Conservation (phyloP, 106 monocot genomes). For the Ottelia alismoides region DNA sequence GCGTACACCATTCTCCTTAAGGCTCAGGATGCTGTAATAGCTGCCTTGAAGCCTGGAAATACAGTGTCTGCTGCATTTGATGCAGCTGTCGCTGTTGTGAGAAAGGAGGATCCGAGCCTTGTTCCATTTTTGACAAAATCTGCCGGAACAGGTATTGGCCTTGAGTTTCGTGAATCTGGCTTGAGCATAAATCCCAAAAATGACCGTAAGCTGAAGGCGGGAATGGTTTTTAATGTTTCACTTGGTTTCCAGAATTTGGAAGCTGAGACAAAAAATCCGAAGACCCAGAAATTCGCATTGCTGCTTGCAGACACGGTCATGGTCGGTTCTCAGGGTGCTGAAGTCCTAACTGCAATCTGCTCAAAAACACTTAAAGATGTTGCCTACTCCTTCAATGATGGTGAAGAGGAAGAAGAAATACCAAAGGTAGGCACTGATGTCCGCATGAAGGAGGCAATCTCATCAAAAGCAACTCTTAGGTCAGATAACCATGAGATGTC, state of each 20-base stretch:
- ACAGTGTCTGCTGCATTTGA: slow-evolving; percentile 51
- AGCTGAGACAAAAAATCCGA: slow-evolving; percentile 46
- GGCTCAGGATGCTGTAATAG: slow-evolving; percentile 74
- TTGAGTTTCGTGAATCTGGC: slow-evolving; percentile 89
- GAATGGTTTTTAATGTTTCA: slow-evolving; percentile 91
- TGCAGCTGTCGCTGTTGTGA: slow-evolving; percentile 54
- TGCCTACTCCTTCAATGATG: slow-evolving; percentile 76
- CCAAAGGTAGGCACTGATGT: no score
- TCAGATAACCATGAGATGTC: slow-evolving; percentile 87
- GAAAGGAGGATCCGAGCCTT: slow-evolving; percentile 60
- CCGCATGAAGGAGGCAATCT: slow-evolving; percentile 21
- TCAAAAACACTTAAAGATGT: slow-evolving; percentile 74
- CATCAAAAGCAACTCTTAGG: slow-evolving; percentile 64
- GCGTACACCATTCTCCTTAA: slow-evolving; percentile 82
- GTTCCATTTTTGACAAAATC: slow-evolving; percentile 63
- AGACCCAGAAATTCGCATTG: slow-evolving; percentile 72
- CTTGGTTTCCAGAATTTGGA: slow-evolving; percentile 90
- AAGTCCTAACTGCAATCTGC: slow-evolving; percentile 57
- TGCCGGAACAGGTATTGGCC: slow-evolving; percentile 93
- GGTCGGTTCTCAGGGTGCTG: slow-evolving; percentile 38
- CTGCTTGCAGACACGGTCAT: slow-evolving; percentile 84
- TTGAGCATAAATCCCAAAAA: slow-evolving; percentile 54
- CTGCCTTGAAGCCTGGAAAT: slow-evolving; percentile 57
- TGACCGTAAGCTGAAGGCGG: slow-evolving; percentile 43
- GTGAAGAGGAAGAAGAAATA: no score